Evolutionary conservation across 2,329 filamentous ascomycete genomes (phyloP), one percentile per base, ranked within the genome.

Genomic region (Beauveria scarabaeidicola): DNA sequence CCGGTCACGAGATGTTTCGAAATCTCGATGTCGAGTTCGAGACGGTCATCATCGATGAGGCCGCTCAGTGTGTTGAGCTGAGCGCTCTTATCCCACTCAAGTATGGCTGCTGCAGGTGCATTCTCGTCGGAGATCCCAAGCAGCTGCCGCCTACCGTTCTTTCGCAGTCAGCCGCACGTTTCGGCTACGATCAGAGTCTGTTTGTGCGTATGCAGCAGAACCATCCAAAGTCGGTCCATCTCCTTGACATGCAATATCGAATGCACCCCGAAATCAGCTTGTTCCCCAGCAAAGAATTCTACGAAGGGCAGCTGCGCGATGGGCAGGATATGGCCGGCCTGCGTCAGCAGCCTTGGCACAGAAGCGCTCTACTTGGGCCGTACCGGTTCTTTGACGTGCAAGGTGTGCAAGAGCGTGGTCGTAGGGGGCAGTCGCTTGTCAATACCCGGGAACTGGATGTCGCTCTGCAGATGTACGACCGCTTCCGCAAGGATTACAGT

Each of bases 141-240:
- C 94, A 99, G 73, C 77, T 99, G 65, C 94, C 94, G 5, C 94
- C 94, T 0, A 99, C 94, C 0, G 94, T 99, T 9, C 83, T 99
- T 60, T 97, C 94, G 2, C 91, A 94, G 70, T 92, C 92, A 66
- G 94, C 94, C 5, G 90, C 92, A 15, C 84, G 86, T 41, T 97
- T 92, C 73, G 91, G 94, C 64, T 99, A 97, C 74, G 93, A 97
- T 69, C 94, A 99, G 75, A 96, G 91, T 81, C 78, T 99, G 74
- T 99, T 99, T 76, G 94, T 97, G 58, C 89, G 94, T 38, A 99
- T 99, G 93, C 94, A 97, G 70, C 86, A 87, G 67, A 97, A 97
- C 64, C 87, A 93, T 67, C 90, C 91, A 1, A 79, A 89, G 36
- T 88, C 95, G 64, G 86, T 99, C 17, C 93, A 99, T 76, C 80